These are phyloP conservation scores for Leishmania mexicana DNA, from an alignment of 208 protist genomes.

Conservation along the genomic window DNA sequence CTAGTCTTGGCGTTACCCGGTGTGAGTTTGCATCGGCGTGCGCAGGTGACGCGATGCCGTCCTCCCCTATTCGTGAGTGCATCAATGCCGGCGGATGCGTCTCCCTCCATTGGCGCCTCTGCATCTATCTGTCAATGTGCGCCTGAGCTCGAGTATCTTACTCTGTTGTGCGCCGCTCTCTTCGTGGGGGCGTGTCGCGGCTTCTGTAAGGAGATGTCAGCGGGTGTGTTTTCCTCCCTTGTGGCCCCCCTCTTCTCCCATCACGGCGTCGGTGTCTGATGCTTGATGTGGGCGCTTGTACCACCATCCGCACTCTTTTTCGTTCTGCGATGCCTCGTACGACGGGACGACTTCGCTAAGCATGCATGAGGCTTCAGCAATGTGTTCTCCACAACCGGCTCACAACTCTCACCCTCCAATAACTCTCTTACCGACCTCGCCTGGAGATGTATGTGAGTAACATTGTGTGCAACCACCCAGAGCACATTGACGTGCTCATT, in stretches of 20 bases:
- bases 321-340: neutral
- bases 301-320: neutral
- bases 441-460: neutral
- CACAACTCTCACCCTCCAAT: neutral
- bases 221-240: neutral
- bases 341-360: neutral
- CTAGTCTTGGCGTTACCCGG: neutral
- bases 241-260: neutral
- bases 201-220: neutral
- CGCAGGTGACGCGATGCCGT: neutral
- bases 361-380: neutral
- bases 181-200: neutral
- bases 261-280: neutral
- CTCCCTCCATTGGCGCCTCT: neutral
- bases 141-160: neutral
- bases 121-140: neutral
- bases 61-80: neutral
- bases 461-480: neutral
- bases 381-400: neutral
- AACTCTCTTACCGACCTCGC: neutral
- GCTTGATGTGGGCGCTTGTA: neutral
- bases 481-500: neutral
- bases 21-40: neutral
- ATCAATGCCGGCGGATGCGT: neutral
- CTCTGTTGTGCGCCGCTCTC: neutral